Evolutionary conservation across 805 yeast genomes (phyloP).

Genomic region (Hyphopichia homilentoma): DNA sequence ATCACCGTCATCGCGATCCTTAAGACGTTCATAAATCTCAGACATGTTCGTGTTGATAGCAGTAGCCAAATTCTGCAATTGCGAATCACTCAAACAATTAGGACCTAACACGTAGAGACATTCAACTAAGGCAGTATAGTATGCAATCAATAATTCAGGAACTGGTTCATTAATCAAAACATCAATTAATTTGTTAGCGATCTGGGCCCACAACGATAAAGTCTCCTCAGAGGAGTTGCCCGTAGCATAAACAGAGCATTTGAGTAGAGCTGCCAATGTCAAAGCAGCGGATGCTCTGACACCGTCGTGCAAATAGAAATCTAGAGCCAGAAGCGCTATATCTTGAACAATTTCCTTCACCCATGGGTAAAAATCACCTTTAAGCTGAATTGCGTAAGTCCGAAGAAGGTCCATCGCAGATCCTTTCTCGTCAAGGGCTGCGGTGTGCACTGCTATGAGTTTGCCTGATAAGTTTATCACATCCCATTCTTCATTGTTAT

Average conservation of each 20-base stretch:
- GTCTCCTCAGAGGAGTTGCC: slow-evolving; percentile 59
- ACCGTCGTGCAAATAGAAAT: slow-evolving; percentile 89
- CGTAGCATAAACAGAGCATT: slow-evolving; percentile 55
- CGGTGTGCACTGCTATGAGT: slow-evolving; percentile 91
- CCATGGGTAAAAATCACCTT: slow-evolving; percentile 78
- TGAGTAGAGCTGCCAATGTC: slow-evolving; percentile 72
- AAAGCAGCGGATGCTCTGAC: slow-evolving; percentile 90
- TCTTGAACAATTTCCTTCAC: slow-evolving; percentile 74
- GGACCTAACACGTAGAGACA: slow-evolving; percentile 68
- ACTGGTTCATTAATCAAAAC: slow-evolving; percentile 77
- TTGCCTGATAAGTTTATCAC: slow-evolving; percentile 88
- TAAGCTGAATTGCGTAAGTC: slow-evolving; percentile 79
- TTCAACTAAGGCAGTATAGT: slow-evolving; percentile 67
- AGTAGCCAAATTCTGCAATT: slow-evolving; percentile 52
- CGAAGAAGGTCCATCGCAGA: slow-evolving; percentile 85
- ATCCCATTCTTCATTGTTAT: slow-evolving; percentile 91
- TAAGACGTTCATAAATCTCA: slow-evolving; percentile 69
- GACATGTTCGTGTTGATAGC: slow-evolving; percentile 58
- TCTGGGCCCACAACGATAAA: slow-evolving; percentile 64
- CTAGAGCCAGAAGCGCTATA: slow-evolving; percentile 82
- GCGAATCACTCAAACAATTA: slow-evolving; percentile 51
- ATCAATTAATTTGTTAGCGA: slow-evolving; percentile 62
- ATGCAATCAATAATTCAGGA: slow-evolving; percentile 74
- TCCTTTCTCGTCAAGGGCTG: slow-evolving; percentile 90
- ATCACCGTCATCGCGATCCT: slow-evolving; percentile 67